phyloP scores from a whole-genome alignment of 140 eudicot species.

The Ambrosia hybrid region DNA sequence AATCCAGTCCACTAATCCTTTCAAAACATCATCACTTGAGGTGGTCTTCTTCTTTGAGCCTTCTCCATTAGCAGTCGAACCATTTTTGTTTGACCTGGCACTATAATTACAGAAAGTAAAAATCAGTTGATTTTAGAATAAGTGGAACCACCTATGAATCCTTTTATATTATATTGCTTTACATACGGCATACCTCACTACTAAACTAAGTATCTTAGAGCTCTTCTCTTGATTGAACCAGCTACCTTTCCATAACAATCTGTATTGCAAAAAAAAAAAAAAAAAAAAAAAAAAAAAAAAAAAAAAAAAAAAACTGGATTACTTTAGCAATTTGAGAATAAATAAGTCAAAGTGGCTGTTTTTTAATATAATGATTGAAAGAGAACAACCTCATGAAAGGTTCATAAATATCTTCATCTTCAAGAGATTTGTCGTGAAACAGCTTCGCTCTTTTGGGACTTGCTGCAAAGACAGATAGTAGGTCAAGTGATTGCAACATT shows the following conservation, averaged over 20 bases:
- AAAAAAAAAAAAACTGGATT: neutral
- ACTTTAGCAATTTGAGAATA: neutral
- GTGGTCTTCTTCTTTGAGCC: conserved; percentile 68
- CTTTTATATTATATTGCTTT: conserved; percentile 15
- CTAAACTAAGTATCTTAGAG: conserved; percentile 82
- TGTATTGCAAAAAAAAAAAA: conserved; percentile 25
- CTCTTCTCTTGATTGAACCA: conserved; percentile 97
- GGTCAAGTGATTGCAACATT: too few relatives aligned
- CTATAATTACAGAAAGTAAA: conserved; percentile 35
- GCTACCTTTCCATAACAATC: conserved; percentile 89
- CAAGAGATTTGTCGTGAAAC: conserved; percentile 63
- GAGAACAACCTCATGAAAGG: conserved; percentile 76
- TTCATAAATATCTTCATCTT: conserved; percentile 70
- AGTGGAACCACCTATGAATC: neutral
- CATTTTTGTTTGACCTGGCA: conserved; percentile 65
- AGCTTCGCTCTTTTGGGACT: neutral
- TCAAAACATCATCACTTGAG: conserved; percentile 72
- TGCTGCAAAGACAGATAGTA: too few relatives aligned
- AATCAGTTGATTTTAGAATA: neutral
- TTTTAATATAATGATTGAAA: neutral
- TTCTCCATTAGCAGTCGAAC: conserved; percentile 51
- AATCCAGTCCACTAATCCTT: conserved; percentile 88
- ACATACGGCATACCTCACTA: conserved; percentile 54
- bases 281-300: too few relatives aligned
- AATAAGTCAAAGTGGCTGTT: conserved; percentile 3